Evolutionary conservation across 1,139 yeast species (phyloP).

Genomic region (Cylindricascospora bacillispora): DNA sequence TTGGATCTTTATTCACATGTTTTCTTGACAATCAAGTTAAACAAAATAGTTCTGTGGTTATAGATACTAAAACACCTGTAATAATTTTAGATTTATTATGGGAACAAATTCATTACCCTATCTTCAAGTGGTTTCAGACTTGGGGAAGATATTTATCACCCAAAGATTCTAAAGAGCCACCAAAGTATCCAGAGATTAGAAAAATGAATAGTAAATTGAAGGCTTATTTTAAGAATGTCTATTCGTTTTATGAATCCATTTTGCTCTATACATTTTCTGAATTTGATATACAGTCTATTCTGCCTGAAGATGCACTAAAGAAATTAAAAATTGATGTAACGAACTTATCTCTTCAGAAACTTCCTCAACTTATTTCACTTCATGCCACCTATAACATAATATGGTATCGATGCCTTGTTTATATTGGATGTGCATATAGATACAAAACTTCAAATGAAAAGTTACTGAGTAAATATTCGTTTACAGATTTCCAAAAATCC

Average conservation of each 20-base stretch:
- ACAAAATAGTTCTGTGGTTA: too few relatives aligned
- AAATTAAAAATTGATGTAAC: too few relatives aligned
- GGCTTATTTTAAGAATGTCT: constrained; percentile 37
- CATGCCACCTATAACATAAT: constrained; percentile 35
- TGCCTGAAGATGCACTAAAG: too few relatives aligned
- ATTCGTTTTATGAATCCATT: too few relatives aligned
- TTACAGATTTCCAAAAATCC: constrained; percentile 32
- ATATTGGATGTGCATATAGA: constrained; percentile 48
- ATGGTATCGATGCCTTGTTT: constrained; percentile 41
- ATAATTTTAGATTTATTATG: too few relatives aligned
- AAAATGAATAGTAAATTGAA: constrained; percentile 40
- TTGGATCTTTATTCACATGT: too few relatives aligned
- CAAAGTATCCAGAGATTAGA: constrained; percentile 39
- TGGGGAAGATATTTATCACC: constrained; percentile 17
- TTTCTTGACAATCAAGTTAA: too few relatives aligned
- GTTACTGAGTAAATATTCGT: constrained; percentile 31
- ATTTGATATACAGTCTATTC: too few relatives aligned
- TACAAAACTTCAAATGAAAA: constrained; percentile 38
- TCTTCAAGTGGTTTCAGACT: constrained; percentile 36
- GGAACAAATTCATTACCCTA: constrained; percentile 53
- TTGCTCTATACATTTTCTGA: too few relatives aligned
- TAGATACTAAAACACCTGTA: too few relatives aligned
- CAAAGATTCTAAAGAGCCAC: constrained; percentile 15
- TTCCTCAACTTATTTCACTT: too few relatives aligned
- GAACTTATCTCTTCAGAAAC: too few relatives aligned